Base-by-base conservation (phyloP, 2,329 filamentous ascomycete genomes). In the Onygenales sp. region DNA sequence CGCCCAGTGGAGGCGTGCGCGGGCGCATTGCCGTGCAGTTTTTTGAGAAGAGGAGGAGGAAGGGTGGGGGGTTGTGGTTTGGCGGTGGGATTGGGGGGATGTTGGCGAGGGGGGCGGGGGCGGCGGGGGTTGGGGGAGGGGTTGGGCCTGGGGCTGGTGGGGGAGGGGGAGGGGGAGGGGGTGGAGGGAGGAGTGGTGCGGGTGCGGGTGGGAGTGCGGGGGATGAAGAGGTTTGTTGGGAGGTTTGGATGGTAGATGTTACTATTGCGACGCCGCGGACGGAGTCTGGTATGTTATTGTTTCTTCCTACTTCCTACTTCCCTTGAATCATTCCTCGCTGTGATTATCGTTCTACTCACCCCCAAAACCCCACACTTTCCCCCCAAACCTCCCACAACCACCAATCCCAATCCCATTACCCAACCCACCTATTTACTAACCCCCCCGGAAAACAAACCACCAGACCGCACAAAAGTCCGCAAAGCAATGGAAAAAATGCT, bases 201-300 rank as follows among this genome's bases (percentile, higher is more conserved):
- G 88, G 70, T 72, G 71, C 35, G 57, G 75, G 46, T 68, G 68
- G 44, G 41, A 62, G 56, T 27, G 45, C 32, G 5, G 86, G 83
- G 27, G 92, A 96, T 60, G 91, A 97, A 68, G 91, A 96, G 69
- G 84, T 96, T 14, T 95, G 90, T 69, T 98, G 93, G 93, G 93
- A 97, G 77, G 84, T 83, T 65, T 98, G 93, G 93, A 89, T 87
- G 44, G 74, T 98, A 60, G 89, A 94, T 70, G 87, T 97, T 50
- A 94, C 90, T n/a, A 83, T 96, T 53, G 89, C 90, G 8, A 90
- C 89, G 62, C 91, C 92, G 33, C 78, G 86, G 64, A 95, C 89
- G 9, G 92, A 97, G 65, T 87, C 83, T 59, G 90, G 89, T 94
- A 74, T 63, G 84, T 67, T 14, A 7, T 21, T 21, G 13, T 31